Evolutionary conservation across 2,329 filamentous ascomycete species (phyloP).

Genomic region (Zopfia rhizophila): DNA sequence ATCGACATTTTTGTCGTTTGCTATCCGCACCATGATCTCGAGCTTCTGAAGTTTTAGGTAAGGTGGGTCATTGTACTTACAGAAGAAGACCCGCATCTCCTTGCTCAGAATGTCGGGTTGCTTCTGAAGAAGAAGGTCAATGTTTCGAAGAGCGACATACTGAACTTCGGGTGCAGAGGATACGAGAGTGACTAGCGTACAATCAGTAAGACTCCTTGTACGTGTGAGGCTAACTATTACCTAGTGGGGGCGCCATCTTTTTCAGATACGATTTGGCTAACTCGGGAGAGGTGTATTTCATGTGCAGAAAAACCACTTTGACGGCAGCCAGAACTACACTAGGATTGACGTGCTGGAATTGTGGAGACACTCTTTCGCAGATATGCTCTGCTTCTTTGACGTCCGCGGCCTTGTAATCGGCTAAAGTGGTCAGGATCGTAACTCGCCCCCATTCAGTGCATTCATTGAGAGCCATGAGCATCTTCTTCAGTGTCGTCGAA

Average conservation of each 20-base stretch:
- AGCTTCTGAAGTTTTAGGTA: conserved; percentile 98
- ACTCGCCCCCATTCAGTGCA: conserved; percentile 99
- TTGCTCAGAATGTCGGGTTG: conserved; percentile 97
- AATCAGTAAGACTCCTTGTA: conserved; percentile 33
- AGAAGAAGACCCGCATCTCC: conserved; percentile 98
- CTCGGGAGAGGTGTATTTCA: conserved; percentile 83
- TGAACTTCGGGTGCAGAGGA: conserved; percentile 97
- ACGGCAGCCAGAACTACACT: conserved; percentile 97
- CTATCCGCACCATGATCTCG: conserved; percentile 99
- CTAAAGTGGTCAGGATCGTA: conserved; percentile 88
- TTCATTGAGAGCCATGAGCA: conserved; percentile 95
- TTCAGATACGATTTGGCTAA: conserved; percentile 87
- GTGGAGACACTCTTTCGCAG: conserved; percentile 92
- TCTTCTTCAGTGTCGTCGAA: conserved; percentile 86
- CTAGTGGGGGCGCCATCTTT: conserved; percentile 97
- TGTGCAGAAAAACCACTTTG: conserved; percentile 97
- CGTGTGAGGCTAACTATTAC: conserved; percentile 57
- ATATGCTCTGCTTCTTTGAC: conserved; percentile 98
- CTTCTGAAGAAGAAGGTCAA: conserved; percentile 93
- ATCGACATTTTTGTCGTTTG: conserved; percentile 95
- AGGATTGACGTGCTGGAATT: conserved; percentile 98
- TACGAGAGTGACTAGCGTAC: conserved; percentile 81
- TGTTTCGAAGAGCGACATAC: conserved; percentile 95
- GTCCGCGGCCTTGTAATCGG: conserved; percentile 87
- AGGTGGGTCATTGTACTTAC: conserved; percentile 98